Conservation (phyloP, 2,329 filamentous ascomycete species). For the Exophiala sp. region DNA sequence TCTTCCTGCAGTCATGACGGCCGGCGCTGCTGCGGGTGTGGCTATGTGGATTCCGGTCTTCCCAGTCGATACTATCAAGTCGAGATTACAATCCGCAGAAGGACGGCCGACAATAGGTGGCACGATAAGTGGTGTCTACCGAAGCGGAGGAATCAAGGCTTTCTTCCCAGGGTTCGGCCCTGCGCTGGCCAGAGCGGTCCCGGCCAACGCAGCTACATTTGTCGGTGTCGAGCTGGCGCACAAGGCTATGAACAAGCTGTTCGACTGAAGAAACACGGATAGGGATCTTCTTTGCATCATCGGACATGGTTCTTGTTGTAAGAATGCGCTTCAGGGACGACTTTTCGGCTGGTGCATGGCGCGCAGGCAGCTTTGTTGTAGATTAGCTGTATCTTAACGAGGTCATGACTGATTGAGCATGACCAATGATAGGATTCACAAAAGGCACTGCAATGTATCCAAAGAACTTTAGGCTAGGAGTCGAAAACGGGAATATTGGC, state of each 20-base stretch:
- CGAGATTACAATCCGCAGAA: conserved; percentile 81
- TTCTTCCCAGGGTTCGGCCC: conserved; percentile 98
- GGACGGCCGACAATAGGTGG: conserved; percentile 74
- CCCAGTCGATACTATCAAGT: conserved; percentile 95
- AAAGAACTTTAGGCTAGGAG: too few relatives aligned
- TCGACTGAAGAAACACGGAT: conserved; percentile 31
- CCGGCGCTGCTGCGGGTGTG: conserved; percentile 83
- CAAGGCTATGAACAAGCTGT: conserved; percentile 46
- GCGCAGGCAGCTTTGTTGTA: too few relatives aligned
- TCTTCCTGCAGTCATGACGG: conserved; percentile 73
- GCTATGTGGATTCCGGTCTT: conserved; percentile 99
- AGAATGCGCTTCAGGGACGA: too few relatives aligned
- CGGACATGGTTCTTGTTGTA: too few relatives aligned
- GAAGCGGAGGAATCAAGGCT: conserved; percentile 72
- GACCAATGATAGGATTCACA: too few relatives aligned
- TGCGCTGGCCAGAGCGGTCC: conserved; percentile 84
- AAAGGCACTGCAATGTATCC: too few relatives aligned
- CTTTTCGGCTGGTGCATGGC: too few relatives aligned
- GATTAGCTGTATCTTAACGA: too few relatives aligned
- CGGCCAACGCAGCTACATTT: conserved; percentile 94
- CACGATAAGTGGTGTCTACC: conserved; percentile 77
- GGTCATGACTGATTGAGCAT: too few relatives aligned
- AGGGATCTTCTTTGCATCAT: too few relatives aligned
- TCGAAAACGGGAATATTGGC: too few relatives aligned
- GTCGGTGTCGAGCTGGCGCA: conserved; percentile 48